Percentiles rank a stretch among this genome's conserved stretches.
Evolutionary conservation across 305 asterid species (phyloP).

Genomic region (Stenogyne calaminthoides): DNA sequence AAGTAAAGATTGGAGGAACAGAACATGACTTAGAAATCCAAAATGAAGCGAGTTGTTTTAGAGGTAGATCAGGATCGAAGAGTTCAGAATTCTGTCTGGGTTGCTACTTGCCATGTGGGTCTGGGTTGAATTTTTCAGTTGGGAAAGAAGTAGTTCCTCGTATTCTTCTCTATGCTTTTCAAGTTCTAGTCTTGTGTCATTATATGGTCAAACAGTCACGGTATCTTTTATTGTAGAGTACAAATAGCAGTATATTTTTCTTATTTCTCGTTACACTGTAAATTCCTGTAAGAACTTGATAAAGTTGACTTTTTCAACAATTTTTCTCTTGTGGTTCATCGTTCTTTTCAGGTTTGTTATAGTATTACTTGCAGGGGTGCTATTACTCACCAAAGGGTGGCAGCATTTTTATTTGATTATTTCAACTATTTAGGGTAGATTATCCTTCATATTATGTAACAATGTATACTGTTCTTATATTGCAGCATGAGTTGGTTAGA

Average conservation of each 20-base stretch:
- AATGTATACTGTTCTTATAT: slow-evolving; percentile 15
- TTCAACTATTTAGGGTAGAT: not conserved
- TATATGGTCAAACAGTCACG: not conserved
- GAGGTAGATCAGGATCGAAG: not conserved
- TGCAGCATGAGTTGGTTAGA: slow-evolving; percentile 96
- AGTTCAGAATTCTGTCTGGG: not conserved
- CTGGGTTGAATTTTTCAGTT: not conserved
- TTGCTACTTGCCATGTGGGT: too few species aligned
- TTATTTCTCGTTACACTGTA: not conserved
- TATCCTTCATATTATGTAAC: not conserved
- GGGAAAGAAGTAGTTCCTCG: not conserved
- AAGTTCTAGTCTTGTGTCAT: not conserved
- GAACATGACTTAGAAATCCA: not conserved
- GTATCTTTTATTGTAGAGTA: not conserved
- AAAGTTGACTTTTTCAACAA: not conserved
- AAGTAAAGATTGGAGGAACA: slow-evolving; percentile 9
- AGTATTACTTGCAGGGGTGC: not conserved
- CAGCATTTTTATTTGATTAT: not conserved
- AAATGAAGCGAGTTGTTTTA: not conserved
- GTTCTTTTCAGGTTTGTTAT: not conserved
- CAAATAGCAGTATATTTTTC: not conserved
- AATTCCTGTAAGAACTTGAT: not conserved
- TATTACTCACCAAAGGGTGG: not conserved
- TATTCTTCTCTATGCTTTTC: not conserved
- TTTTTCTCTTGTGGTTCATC: slow-evolving; percentile 3